Conservation (phyloP, 106 monocot species). For the Alisma plantagoaquatica region DNA sequence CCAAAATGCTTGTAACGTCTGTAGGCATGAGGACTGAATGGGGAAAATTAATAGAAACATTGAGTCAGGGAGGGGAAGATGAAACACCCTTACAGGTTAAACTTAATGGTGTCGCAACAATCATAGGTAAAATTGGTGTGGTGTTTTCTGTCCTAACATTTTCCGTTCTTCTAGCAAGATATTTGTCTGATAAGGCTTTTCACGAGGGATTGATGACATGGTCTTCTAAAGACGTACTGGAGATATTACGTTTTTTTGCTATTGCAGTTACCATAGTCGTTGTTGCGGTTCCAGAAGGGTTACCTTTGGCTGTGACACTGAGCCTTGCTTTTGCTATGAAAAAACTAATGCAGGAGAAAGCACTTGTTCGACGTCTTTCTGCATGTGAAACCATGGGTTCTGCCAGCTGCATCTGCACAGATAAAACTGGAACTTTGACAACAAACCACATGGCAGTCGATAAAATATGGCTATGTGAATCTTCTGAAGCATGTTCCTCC, state of each 20-base stretch:
- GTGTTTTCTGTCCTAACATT: slow-evolving; percentile 64
- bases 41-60: slow-evolving; percentile 80
- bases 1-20: slow-evolving; percentile 70
- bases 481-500: slow-evolving; percentile 23
- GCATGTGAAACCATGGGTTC: slow-evolving; percentile 98
- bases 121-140: slow-evolving; percentile 89
- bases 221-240: slow-evolving; percentile 46
- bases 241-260: slow-evolving; percentile 64
- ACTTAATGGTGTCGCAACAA: slow-evolving; percentile 87
- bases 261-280: slow-evolving; percentile 83
- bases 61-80: slow-evolving; percentile 76
- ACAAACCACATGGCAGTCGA: slow-evolving; percentile 91
- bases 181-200: slow-evolving; percentile 34
- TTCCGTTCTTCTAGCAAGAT: slow-evolving; percentile 48
- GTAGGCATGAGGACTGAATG: slow-evolving; percentile 92
- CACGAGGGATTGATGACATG: slow-evolving; percentile 37
- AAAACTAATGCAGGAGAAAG: slow-evolving; percentile 76
- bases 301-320: slow-evolving; percentile 84
- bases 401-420: slow-evolving; percentile 78
- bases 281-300: slow-evolving; percentile 87
- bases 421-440: slow-evolving; percentile 90
- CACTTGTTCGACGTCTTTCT: slow-evolving; percentile 74
- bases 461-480: slow-evolving; percentile 61
- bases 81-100: slow-evolving; percentile 93
- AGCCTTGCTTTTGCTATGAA: slow-evolving; percentile 96